These are phyloP conservation scores for Saccharata proteae DNA, from an alignment of 2,329 filamentous ascomycete genomes.

Conservation along the genomic window DNA sequence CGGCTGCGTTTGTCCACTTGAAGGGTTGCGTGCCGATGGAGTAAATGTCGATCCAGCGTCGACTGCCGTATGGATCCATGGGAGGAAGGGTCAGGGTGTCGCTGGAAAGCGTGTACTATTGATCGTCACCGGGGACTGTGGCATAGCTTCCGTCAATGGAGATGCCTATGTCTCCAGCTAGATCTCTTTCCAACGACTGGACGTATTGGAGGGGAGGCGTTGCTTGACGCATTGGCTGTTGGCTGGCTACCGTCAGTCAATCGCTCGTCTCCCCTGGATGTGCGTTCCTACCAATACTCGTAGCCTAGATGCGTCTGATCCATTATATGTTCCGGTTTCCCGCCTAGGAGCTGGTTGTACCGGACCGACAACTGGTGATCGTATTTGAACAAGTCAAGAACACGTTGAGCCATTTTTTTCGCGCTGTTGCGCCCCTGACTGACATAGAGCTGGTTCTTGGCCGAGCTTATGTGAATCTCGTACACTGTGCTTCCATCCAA, in stretches of 20 bases:
- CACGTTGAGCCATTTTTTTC: slow-evolving; percentile 23
- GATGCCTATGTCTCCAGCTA: slow-evolving; percentile 52
- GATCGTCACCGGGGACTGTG: slow-evolving; percentile 55
- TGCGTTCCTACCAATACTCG: slow-evolving; percentile 34
- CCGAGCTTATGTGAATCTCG: slow-evolving; percentile 30
- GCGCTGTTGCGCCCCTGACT: slow-evolving; percentile 26
- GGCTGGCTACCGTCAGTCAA: slow-evolving; percentile 40
- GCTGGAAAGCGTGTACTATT: slow-evolving; percentile 41
- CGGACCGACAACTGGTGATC: slow-evolving; percentile 23
- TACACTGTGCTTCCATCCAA: slow-evolving; percentile 46
- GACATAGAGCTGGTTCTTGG: slow-evolving; percentile 24
- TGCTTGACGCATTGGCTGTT: slow-evolving; percentile 61
- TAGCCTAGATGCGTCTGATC: slow-evolving; percentile 29
- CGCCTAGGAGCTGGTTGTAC: slow-evolving; percentile 23
- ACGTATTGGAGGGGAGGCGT: slow-evolving; percentile 50
- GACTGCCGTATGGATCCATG: slow-evolving; percentile 18
- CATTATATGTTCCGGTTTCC: slow-evolving; percentile 28
- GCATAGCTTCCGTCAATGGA: slow-evolving; percentile 54
- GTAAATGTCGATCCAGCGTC: slow-evolving; percentile 26
- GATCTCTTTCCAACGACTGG: slow-evolving; percentile 43
- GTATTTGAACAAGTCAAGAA: slow-evolving; percentile 24
- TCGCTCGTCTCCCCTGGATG: slow-evolving; percentile 30
- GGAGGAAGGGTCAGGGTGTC: slow-evolving; percentile 18
- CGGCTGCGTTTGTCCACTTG: slow-evolving; percentile 23
- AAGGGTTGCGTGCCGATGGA: slow-evolving; percentile 20